Evolutionary conservation across 1,139 yeast genomes (phyloP).

Genomic region (Debaryomyces singareniensis): DNA sequence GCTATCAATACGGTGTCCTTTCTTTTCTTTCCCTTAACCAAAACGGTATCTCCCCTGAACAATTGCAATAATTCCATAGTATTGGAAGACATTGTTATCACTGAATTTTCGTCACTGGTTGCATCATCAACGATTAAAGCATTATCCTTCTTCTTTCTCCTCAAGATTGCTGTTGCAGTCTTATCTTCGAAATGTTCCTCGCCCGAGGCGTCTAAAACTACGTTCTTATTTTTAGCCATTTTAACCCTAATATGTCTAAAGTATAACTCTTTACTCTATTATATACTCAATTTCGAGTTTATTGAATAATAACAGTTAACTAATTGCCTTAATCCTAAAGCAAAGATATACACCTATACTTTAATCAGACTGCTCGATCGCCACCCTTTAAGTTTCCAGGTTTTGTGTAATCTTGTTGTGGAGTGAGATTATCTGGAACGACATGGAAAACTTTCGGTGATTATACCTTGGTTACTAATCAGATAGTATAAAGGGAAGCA

Average conservation of each 20-base stretch:
- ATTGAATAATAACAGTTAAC: too few species aligned
- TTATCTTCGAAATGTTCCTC: constrained; percentile 57
- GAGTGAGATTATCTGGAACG: constrained; percentile 1
- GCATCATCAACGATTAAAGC: constrained; percentile 95
- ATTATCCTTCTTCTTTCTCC: constrained; percentile 97
- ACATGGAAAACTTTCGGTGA: constrained; percentile 1
- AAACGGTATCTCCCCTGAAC: constrained; percentile 96
- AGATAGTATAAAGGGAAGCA: constrained; percentile 1
- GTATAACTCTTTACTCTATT: constrained; percentile 1
- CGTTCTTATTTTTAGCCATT: constrained; percentile 32
- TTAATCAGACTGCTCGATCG: constrained; percentile 3
- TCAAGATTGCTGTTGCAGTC: constrained; percentile 94
- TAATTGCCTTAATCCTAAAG: too few species aligned
- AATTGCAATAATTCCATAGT: constrained; percentile 94
- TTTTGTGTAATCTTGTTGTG: constrained; percentile 7
- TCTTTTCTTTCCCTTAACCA: constrained; percentile 97
- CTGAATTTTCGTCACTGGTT: constrained; percentile 93
- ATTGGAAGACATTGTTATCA: constrained; percentile 87
- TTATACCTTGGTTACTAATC: neutral
- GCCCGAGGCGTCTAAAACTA: constrained; percentile 42
- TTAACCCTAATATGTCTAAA: too few species aligned
- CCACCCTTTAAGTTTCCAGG: constrained; percentile 3
- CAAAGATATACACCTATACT: too few species aligned
- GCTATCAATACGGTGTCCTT: constrained; percentile 97
- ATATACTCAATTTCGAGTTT: neutral